phyloP scores from a whole-genome alignment of 2,329 filamentous ascomycete genomes.

The Sporothrix dimorphospora region DNA sequence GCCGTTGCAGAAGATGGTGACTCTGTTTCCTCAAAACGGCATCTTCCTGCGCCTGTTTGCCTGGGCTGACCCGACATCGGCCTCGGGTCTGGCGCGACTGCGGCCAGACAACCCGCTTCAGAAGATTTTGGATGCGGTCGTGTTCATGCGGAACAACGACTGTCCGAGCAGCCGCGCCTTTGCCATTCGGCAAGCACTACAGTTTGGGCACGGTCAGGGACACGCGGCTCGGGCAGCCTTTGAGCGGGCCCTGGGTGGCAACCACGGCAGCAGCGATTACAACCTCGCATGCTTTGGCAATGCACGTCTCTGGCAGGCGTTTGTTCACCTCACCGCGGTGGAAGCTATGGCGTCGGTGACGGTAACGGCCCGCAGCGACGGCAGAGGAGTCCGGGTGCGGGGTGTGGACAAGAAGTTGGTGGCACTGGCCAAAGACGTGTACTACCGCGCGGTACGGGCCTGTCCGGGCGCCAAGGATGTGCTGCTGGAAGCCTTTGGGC shows the following conservation, averaged over 20 bases:
- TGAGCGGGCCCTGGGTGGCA: slow-evolving; percentile 52
- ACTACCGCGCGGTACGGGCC: slow-evolving; percentile 51
- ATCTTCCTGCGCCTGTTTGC: slow-evolving; percentile 72
- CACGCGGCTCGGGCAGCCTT: slow-evolving; percentile 57
- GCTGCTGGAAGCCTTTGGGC: slow-evolving; percentile 55
- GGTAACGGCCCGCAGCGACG: slow-evolving; percentile 41
- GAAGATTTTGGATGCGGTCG: slow-evolving; percentile 60
- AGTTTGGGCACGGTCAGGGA: slow-evolving; percentile 53
- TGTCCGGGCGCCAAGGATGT: slow-evolving; percentile 56
- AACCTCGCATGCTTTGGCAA: slow-evolving; percentile 40
- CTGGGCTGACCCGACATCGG: slow-evolving; percentile 64
- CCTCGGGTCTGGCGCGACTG: slow-evolving; percentile 43
- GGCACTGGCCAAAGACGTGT: slow-evolving; percentile 48
- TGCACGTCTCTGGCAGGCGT: slow-evolving; percentile 53
- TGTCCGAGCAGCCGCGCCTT: slow-evolving; percentile 52
- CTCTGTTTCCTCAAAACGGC: slow-evolving; percentile 72
- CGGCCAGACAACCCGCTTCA: slow-evolving; percentile 77
- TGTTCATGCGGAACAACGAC: slow-evolving; percentile 47
- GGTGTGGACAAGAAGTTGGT: slow-evolving; percentile 27
- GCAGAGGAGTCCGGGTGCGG: slow-evolving; percentile 34
- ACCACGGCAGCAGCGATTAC: slow-evolving; percentile 31
- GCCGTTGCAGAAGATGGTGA: slow-evolving; percentile 63
- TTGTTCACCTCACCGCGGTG: slow-evolving; percentile 48
- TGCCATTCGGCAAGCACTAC: slow-evolving; percentile 55
- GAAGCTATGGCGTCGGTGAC: slow-evolving; percentile 25